These are phyloP conservation scores for Candida maltosa DNA, from an alignment of 805 yeast species.

Conservation along the genomic window DNA sequence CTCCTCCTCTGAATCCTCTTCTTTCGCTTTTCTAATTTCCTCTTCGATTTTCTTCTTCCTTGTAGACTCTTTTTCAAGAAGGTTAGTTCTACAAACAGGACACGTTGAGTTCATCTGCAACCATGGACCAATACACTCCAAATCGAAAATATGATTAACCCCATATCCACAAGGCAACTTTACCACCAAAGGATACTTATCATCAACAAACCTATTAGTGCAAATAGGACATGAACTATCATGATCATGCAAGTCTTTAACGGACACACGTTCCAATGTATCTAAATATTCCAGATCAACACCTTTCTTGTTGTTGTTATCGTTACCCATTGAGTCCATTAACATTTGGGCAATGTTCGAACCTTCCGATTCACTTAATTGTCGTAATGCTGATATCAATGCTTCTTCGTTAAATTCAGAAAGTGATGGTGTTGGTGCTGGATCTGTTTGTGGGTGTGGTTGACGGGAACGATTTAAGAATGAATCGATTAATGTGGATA, in stretches of 20 bases:
- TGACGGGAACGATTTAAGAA: too few species aligned
- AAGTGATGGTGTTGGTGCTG: neutral
- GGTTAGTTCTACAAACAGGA: constrained; percentile 81
- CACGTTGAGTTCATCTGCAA: constrained; percentile 69
- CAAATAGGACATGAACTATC: constrained; percentile 81
- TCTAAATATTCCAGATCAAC: constrained; percentile 72
- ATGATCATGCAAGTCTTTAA: constrained; percentile 30
- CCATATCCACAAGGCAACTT: constrained; percentile 56
- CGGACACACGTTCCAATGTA: constrained; percentile 63
- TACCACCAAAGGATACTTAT: constrained; percentile 77
- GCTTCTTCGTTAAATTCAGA: constrained; percentile 11
- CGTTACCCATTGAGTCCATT: constrained; percentile 3
- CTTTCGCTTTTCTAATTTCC: constrained; percentile 34
- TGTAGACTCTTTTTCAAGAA: constrained; percentile 38
- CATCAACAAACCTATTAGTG: constrained; percentile 66
- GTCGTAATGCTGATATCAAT: constrained; percentile 28
- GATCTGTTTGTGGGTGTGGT: constrained; percentile 9
- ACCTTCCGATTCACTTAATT: constrained; percentile 28
- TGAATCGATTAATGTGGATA: constrained; percentile 30
- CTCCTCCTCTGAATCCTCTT: constrained; percentile 49
- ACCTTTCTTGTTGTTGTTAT: constrained; percentile 35
- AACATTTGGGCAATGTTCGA: constrained; percentile 18
- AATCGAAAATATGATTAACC: constrained; percentile 67
- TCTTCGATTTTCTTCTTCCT: constrained; percentile 29
- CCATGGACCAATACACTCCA: constrained; percentile 93